phyloP scores from a whole-genome alignment of 805 yeast species.

The Komagataella pastoris region DNA sequence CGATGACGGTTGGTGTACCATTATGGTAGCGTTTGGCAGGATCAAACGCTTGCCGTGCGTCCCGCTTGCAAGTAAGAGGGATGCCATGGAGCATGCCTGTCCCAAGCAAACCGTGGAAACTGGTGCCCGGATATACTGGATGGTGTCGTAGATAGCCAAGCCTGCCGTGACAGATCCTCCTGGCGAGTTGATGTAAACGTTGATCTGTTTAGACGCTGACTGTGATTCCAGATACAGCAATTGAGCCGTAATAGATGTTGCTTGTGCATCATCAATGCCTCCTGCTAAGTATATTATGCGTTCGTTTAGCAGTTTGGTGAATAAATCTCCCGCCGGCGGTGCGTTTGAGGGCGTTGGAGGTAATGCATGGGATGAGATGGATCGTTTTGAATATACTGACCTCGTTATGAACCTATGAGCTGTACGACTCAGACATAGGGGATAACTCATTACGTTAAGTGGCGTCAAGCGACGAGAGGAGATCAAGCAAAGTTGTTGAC shows the following conservation, averaged over 20 bases:
- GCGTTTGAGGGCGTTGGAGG: neutral
- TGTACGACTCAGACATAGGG: neutral
- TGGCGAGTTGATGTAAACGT: conserved; percentile 16
- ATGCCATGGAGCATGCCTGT: conserved; percentile 20
- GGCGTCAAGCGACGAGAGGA: no score
- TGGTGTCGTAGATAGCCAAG: conserved; percentile 20
- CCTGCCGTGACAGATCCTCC: conserved; percentile 21
- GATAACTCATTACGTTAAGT: neutral
- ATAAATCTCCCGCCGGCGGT: conserved; percentile 3
- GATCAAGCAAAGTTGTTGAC: neutral
- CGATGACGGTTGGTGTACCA: conserved; percentile 19
- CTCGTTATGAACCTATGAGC: neutral
- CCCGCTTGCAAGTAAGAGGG: conserved; percentile 16
- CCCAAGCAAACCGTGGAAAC: conserved; percentile 21
- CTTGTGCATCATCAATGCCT: conserved; percentile 5
- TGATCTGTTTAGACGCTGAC: conserved; percentile 10
- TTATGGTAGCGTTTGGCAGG: conserved; percentile 17
- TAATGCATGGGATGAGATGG: conserved; percentile 1
- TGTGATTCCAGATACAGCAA: conserved; percentile 11
- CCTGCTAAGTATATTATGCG: conserved; percentile 7
- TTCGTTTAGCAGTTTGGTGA: conserved; percentile 5
- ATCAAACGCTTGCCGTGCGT: conserved; percentile 14
- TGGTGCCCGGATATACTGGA: conserved; percentile 18
- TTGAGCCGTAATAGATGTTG: conserved; percentile 9
- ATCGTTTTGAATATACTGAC: neutral